Conservation (phyloP, 2,329 filamentous ascomycete species). For the Xylaria sp. region DNA sequence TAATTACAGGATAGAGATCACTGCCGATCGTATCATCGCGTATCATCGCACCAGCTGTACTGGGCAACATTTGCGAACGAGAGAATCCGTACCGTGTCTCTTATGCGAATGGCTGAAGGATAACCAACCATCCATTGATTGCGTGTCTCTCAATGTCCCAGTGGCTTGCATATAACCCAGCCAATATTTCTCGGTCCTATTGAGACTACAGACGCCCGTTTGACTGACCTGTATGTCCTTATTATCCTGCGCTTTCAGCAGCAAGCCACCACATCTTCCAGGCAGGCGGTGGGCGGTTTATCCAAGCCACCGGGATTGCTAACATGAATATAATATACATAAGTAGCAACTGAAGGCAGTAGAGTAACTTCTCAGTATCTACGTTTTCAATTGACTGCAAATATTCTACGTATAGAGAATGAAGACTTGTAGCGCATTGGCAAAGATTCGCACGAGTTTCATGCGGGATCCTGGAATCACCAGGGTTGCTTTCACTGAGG, state of each 20-base stretch:
- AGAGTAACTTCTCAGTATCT: neutral
- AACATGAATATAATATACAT: slow-evolving; percentile 1
- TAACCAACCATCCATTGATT: slow-evolving; percentile 12
- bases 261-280: too few species aligned
- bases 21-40: neutral
- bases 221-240: slow-evolving; percentile 8
- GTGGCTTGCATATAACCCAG: slow-evolving; percentile 37
- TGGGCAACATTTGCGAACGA: neutral
- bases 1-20: neutral
- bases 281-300: slow-evolving; percentile 13
- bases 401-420: neutral
- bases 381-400: slow-evolving; percentile 8
- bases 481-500: neutral
- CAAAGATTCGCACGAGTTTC: neutral
- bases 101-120: slow-evolving; percentile 14
- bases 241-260: too few species aligned
- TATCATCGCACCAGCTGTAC: slow-evolving; percentile 8
- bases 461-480: neutral
- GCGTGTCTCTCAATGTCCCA: slow-evolving; percentile 7
- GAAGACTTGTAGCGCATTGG: neutral
- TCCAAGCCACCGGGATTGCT: slow-evolving; percentile 27
- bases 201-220: slow-evolving; percentile 5
- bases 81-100: slow-evolving; percentile 3
- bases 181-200: slow-evolving; percentile 17
- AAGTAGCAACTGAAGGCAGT: slow-evolving; percentile 13